Evolutionary conservation across 106 monocot genomes (phyloP).

Genomic region (Narthecium ossifragum): DNA sequence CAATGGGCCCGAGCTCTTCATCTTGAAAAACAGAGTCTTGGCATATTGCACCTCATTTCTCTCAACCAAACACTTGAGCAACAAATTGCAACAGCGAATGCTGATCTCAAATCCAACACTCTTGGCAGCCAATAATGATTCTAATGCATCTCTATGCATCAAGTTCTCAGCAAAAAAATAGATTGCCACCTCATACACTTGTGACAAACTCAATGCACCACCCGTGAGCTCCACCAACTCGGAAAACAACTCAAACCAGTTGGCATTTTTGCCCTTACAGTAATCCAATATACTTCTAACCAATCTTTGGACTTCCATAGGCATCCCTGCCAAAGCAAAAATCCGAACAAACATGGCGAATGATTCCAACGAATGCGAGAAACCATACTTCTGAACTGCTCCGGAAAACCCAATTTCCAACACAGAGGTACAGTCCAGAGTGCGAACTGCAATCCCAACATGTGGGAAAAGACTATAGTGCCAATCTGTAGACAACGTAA

Average conservation of each 20-base stretch:
- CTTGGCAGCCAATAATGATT: slow-evolving; percentile 7
- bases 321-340: slow-evolving; percentile 12
- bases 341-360: slow-evolving; percentile 14
- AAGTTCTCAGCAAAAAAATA: slow-evolving; percentile 2
- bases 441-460: slow-evolving; percentile 8
- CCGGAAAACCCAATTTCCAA: slow-evolving; percentile 8
- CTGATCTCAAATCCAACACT: slow-evolving; percentile 8
- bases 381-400: slow-evolving; percentile 10
- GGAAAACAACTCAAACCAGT: slow-evolving; percentile 5
- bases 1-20: slow-evolving; percentile 20
- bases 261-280: not conserved
- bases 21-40: slow-evolving; percentile 11
- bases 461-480: not conserved
- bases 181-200: slow-evolving; percentile 5
- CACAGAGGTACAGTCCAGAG: slow-evolving; percentile 9
- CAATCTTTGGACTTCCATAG: slow-evolving; percentile 10
- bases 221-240: slow-evolving; percentile 3
- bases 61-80: slow-evolving; percentile 25
- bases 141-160: slow-evolving; percentile 20
- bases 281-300: slow-evolving; percentile 9
- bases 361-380: slow-evolving; percentile 9
- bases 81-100: slow-evolving; percentile 15
- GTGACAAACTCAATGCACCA: slow-evolving; percentile 14
- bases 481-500: not conserved
- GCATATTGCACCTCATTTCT: not conserved